Evolutionary conservation across 192 early-diverging fungal species (phyloP), one percentile per base, ranked within the genome.

Genomic region (Coemansia sp.): DNA sequence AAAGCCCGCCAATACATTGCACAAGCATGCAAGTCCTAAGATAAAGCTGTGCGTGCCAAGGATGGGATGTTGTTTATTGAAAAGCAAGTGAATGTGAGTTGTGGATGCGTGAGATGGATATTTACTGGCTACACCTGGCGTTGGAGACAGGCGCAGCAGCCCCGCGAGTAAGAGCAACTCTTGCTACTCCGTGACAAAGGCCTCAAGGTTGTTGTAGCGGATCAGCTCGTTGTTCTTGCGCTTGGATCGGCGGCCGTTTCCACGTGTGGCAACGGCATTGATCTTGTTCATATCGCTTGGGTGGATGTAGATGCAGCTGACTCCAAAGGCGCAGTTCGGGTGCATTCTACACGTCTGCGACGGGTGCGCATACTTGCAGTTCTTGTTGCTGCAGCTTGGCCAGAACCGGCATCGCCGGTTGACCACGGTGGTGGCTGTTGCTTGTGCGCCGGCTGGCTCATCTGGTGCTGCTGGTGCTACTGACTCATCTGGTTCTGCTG

Each of bases 331-430:
- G 58, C 81, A 83, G 56, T 77, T 39, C 1, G 69, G 76, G 26
- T 69, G 60, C 55, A 45, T 60, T 35, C 66, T 51, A 61, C 81
- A 83, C 24, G 48, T 59, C 52, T 64, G 63, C 24, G 58, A 68
- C 44, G 81, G 81, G 44, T 83, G 81, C 24, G 56, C 43, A 49
- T 83, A 83, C 68, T 83, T 83, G 81, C 81, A 83, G 51, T 72
- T 75, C 33, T 67, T 66, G 66, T 77, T 83, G 64, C 65, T 83
- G 67, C 81, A 83, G 41, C 62, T 73, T 6, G 81, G 81, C 81
- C 81, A 83, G 75, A 83, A 83, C 51, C 72, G 65, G 66, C 81
- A 83, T 57, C 81, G 67, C 48, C 72, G 73, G 58, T 69, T 76
- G 48, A 46, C 24, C 21, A 56, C 56, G 6, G 66, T 24, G 6